These are phyloP conservation scores for Eragrostis nindensis DNA, from an alignment of 176 grass and related monocot genomes.

Conservation along the genomic window DNA sequence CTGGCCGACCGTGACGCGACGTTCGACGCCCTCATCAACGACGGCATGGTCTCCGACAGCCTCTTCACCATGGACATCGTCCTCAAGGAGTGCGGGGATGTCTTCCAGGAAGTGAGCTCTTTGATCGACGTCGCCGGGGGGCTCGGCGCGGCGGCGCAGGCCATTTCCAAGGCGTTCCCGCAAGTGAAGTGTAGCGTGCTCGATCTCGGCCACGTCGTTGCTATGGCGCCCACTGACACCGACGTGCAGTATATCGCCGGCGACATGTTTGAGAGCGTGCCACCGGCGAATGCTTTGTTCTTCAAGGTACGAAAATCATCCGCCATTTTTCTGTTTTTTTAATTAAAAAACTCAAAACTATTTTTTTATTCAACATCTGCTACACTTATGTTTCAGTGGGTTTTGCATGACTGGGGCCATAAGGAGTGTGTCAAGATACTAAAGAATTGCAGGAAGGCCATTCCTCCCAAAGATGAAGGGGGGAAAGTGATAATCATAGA, in stretches of 20 bases:
- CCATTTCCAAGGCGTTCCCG: conserved; percentile 47
- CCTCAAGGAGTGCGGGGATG: not conserved
- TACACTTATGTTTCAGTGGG: conserved; percentile 40
- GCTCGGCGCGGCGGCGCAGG: no score
- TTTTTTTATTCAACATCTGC: not conserved
- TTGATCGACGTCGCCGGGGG: not conserved
- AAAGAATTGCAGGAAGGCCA: conserved; percentile 48
- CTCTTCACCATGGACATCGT: conserved; percentile 31
- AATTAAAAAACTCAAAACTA: no score
- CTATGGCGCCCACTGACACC: not conserved
- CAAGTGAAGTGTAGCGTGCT: conserved; percentile 48
- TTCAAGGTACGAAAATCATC: conserved; percentile 49
- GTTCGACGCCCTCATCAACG: conserved; percentile 35
- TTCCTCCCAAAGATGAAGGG: conserved; percentile 19
- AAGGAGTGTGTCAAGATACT: conserved; percentile 53
- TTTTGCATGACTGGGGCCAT: conserved; percentile 60
- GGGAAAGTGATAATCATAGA: conserved; percentile 63
- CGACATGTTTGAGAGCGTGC: conserved; percentile 59
- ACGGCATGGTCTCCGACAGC: conserved; percentile 45
- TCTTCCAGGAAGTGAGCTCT: conserved; percentile 36
- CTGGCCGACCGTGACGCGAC: not conserved
- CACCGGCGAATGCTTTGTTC: conserved; percentile 50
- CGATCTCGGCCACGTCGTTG: conserved; percentile 56
- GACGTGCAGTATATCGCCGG: conserved; percentile 48
- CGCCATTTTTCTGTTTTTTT: no score